These are phyloP conservation scores for Penicillium sp. DNA, from an alignment of 2,329 filamentous ascomycete species.

Conservation along the genomic window DNA sequence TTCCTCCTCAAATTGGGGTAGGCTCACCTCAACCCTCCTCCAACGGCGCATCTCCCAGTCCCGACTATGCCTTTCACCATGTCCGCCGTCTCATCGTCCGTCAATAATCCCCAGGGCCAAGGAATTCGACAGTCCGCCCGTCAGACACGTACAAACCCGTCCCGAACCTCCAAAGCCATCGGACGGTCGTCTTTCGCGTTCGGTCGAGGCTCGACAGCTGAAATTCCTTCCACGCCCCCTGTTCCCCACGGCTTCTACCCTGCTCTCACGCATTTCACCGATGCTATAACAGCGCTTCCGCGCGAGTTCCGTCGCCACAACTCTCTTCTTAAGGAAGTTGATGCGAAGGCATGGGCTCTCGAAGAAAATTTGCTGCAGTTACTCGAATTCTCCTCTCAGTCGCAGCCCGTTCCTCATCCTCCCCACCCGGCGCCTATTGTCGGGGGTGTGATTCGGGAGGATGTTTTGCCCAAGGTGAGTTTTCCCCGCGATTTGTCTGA, in stretches of 20 bases:
- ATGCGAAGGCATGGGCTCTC: slow-evolving; percentile 89
- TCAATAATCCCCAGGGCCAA: slow-evolving; percentile 28
- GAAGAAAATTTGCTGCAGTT: slow-evolving; percentile 78
- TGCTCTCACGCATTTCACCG: slow-evolving; percentile 74
- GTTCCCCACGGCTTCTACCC: slow-evolving; percentile 58
- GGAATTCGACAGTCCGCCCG: slow-evolving; percentile 40
- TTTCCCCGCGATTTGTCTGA: neutral
- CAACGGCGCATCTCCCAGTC: slow-evolving; percentile 12
- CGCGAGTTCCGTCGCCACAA: slow-evolving; percentile 95
- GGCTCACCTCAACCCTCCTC: slow-evolving; percentile 12
- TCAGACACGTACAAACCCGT: slow-evolving; percentile 50
- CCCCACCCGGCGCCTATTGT: slow-evolving; percentile 38
- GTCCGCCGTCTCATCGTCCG: slow-evolving; percentile 30
- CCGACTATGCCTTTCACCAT: slow-evolving; percentile 15
- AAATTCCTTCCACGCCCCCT: slow-evolving; percentile 29
- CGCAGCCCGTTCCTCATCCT: slow-evolving; percentile 34
- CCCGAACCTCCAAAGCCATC: slow-evolving; percentile 47
- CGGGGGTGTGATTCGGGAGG: slow-evolving; percentile 34
- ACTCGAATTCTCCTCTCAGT: slow-evolving; percentile 49
- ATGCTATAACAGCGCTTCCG: slow-evolving; percentile 86
- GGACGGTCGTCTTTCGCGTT: slow-evolving; percentile 42
- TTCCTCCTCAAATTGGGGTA: slow-evolving; percentile 8
- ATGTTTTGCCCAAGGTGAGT: slow-evolving; percentile 33
- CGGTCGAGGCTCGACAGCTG: slow-evolving; percentile 31
- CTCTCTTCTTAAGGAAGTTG: slow-evolving; percentile 92